phyloP scores from a whole-genome alignment of 768 basidiomycete genomes.

The Termitomyces heimii region DNA sequence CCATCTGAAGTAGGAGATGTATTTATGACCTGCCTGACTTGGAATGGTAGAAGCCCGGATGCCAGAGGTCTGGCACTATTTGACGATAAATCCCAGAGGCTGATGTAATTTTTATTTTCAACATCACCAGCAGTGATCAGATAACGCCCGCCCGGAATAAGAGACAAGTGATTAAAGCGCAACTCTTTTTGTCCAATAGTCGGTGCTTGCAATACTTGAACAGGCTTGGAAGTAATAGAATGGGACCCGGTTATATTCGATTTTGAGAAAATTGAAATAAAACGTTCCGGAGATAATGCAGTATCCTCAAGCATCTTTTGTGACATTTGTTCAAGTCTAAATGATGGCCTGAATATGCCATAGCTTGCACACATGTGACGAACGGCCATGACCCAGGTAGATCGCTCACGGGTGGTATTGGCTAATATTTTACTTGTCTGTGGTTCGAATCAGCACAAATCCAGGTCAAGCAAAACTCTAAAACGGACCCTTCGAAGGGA shows the following conservation, averaged over 20 bases:
- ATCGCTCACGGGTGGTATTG: not conserved
- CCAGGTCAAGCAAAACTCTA: not conserved
- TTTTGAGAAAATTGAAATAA: not conserved
- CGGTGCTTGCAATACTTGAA: not conserved
- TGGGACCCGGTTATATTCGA: not conserved
- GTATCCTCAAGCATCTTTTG: not conserved
- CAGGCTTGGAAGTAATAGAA: not conserved
- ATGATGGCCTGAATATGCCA: not conserved
- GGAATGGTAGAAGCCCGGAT: too few relatives aligned
- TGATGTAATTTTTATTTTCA: not conserved
- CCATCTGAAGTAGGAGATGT: not conserved
- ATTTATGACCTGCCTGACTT: not conserved
- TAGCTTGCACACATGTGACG: not conserved
- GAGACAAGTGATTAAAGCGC: not conserved
- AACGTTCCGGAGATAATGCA: not conserved
- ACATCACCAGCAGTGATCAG: not conserved
- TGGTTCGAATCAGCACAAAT: not conserved
- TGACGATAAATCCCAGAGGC: not conserved
- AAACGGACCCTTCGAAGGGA: not conserved
- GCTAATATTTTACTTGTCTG: not conserved
- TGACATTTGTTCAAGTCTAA: not conserved
- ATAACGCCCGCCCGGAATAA: not conserved
- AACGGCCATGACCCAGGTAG: not conserved
- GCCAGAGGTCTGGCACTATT: not conserved
- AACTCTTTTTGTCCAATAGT: not conserved